phyloP scores from a whole-genome alignment of 225 moss, liverwort and hornwort species.

The Marchantia polymorpha region DNA sequence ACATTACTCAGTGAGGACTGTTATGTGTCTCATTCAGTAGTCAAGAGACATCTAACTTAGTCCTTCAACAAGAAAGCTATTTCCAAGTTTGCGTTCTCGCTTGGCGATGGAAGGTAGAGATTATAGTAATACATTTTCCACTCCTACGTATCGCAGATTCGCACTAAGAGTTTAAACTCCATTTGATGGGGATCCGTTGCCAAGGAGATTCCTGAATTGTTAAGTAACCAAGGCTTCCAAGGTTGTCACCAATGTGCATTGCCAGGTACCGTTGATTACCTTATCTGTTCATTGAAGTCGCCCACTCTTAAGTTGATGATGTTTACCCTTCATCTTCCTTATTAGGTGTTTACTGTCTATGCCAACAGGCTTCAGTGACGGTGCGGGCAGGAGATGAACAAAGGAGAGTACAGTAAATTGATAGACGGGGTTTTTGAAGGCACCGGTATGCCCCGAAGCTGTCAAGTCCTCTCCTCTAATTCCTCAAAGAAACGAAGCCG shows the following conservation, averaged over 20 bases:
- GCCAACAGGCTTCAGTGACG: not conserved
- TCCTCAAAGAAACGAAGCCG: not conserved
- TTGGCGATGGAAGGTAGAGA: not conserved
- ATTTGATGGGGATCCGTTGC: slow-evolving; percentile 1
- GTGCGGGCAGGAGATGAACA: slow-evolving; percentile 1
- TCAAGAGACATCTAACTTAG: not conserved
- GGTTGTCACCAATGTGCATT: not conserved
- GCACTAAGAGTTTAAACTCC: slow-evolving; percentile 7
- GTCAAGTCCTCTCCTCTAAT: not conserved
- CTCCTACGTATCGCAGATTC: not conserved
- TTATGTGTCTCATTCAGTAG: not conserved
- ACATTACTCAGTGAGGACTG: not conserved
- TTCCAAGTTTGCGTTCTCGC: not conserved
- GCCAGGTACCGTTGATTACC: not conserved
- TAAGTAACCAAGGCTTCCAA: not conserved
- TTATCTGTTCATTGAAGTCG: not conserved
- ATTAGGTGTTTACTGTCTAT: not conserved
- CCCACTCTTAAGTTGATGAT: not conserved
- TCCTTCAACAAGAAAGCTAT: not conserved
- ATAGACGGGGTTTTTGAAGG: slow-evolving; percentile 10
- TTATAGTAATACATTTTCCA: not conserved
- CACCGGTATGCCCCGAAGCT: not conserved
- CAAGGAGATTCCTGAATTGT: not conserved
- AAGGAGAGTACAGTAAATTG: not conserved
- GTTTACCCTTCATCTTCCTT: not conserved